phyloP scores from a whole-genome alignment of 179 eudicot genomes.

The Nepenthes alata region DNA sequence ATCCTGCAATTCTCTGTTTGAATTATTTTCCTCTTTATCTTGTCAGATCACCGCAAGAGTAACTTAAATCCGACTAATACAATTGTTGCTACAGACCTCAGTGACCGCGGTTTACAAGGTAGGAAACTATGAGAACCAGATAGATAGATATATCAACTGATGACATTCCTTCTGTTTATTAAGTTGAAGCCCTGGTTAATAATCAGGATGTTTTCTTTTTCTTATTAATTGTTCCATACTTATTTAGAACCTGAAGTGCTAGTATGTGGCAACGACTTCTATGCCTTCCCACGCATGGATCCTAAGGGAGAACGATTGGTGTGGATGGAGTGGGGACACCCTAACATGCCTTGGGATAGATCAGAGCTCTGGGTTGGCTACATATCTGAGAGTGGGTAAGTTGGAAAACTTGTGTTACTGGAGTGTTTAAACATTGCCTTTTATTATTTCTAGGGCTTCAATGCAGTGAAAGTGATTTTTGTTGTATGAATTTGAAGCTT shows the following conservation, averaged over 20 bases:
- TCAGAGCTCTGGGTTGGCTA: conserved; percentile 98
- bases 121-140: conserved; percentile 2
- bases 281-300: conserved; percentile 90
- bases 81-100: conserved; percentile 49
- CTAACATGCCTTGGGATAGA: conserved; percentile 99
- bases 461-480: no score
- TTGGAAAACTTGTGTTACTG: neutral
- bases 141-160: neutral
- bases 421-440: neutral
- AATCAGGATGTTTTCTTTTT: neutral
- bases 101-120: conserved; percentile 38
- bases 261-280: conserved; percentile 75
- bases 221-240: conserved; percentile 1
- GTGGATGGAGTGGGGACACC: conserved; percentile 98
- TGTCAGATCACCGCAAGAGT: conserved; percentile 66
- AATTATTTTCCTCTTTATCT: neutral
- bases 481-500: no score
- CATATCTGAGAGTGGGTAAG: conserved; percentile 80
- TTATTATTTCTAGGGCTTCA: neutral
- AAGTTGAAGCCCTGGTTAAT: neutral
- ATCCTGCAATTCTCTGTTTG: neutral
- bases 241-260: conserved; percentile 60
- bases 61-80: conserved; percentile 52
- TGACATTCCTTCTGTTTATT: neutral
- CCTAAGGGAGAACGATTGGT: conserved; percentile 63